Evolutionary conservation across 1,139 yeast genomes (phyloP).

Genomic region (Kluyveromyces sp.): DNA sequence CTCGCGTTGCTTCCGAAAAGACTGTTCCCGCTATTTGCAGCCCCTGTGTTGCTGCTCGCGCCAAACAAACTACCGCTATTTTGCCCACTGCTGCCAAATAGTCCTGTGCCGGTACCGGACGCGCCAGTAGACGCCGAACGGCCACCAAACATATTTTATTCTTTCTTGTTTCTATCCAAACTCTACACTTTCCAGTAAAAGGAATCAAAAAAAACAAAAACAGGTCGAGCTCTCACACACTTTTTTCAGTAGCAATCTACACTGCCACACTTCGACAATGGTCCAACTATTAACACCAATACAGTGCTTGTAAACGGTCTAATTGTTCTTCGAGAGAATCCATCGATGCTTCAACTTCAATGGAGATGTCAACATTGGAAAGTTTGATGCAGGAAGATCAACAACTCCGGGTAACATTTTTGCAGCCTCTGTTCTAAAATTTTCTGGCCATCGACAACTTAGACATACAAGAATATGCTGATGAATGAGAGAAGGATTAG

Average conservation of each 20-base stretch:
- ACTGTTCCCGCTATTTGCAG: not conserved
- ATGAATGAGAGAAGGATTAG: too few relatives aligned
- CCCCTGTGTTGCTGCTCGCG: conserved; percentile 5
- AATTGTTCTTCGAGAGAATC: too few relatives aligned
- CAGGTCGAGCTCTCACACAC: too few relatives aligned
- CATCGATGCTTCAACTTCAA: not conserved
- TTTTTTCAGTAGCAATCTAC: too few relatives aligned
- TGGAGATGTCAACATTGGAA: not conserved
- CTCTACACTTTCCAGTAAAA: too few relatives aligned
- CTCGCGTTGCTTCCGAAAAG: conserved; percentile 11
- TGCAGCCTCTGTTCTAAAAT: not conserved
- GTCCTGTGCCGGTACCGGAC: not conserved
- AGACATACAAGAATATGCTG: too few relatives aligned
- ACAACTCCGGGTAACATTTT: not conserved
- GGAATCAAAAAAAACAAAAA: too few relatives aligned
- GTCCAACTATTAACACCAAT: too few relatives aligned
- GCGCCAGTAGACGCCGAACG: conserved; percentile 10
- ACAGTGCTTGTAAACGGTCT: too few relatives aligned
- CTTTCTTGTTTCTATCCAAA: too few relatives aligned
- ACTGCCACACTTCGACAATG: too few relatives aligned
- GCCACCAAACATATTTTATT: conserved; percentile 9
- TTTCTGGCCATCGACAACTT: not conserved
- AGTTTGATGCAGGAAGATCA: not conserved
- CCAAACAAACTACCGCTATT: conserved; percentile 17
- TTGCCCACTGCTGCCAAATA: conserved; percentile 5